Base-by-base conservation (phyloP, 2,329 filamentous ascomycete genomes). In the Dothistroma septosporum region DNA sequence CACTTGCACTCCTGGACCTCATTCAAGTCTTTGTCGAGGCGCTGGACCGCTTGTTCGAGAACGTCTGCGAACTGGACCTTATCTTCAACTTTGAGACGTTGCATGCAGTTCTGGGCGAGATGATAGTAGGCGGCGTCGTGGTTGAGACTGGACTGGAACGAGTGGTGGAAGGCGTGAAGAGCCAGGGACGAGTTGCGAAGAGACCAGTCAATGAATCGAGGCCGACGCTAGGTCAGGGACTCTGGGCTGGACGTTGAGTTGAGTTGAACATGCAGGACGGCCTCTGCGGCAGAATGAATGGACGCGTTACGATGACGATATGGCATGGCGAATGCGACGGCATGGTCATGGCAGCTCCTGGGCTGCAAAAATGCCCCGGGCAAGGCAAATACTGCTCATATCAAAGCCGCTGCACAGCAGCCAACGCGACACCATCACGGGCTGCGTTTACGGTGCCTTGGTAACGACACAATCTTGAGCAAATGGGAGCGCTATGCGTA, bases 1-100 rank as follows among this genome's bases (percentile, higher is more conserved):
- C 94, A 0, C 87, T 99, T 2, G 94, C 94, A 0, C 83, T 99
- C 24, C 92, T 99, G 64, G 94, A 99, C 76, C 80, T 99, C 58
- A 97, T 99, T 66, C 94, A 99, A 77, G 94, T 99, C 62, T 99
- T 97, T 71, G 94, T 99, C 65, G 94, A 99, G 77, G 88, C 93
- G 0, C 84, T 99, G 37, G 94, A 99, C 76, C 87, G 91, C 66
- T 82, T 99, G 46, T 99, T 99, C 74, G 94, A 97, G 78, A 97
- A 99, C 74, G 94, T 99, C 10, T 99, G 94, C 82, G 94, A 99
- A 80, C 82, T 99, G 59, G 92, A 99, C 76, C 83, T 99, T 68
- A 99, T 99, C 75, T 99, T 99, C 80, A 97, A 97, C 75, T 99
- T 96, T 70, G 94, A 99, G 82, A 95, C 92, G 16, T 82, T 99